These are phyloP conservation scores for Cystobasidium tubakii DNA, from an alignment of 768 basidiomycete genomes.

Conservation along the genomic window DNA sequence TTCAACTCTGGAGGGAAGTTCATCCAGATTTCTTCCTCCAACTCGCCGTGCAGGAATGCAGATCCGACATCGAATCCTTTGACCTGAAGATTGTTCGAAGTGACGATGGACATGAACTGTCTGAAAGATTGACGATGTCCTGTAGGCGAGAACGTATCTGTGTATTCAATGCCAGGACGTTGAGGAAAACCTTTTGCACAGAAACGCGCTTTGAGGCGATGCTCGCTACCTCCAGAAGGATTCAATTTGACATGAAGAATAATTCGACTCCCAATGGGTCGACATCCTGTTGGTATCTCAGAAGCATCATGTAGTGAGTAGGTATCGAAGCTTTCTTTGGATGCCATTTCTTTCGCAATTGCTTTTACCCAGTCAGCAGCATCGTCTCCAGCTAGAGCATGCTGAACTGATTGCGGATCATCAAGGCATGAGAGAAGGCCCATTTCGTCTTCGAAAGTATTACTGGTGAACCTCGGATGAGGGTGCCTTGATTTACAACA, in stretches of 20 bases:
- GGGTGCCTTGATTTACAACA: background rate
- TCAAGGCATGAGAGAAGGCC: background rate
- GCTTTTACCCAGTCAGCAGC: background rate
- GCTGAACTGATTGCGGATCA: background rate
- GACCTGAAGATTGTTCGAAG: background rate
- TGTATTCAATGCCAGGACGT: background rate
- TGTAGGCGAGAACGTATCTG: background rate
- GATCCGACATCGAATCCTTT: background rate
- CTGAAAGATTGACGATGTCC: background rate
- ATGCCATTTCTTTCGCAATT: conserved; percentile 19
- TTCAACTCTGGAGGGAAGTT: conserved; percentile 8
- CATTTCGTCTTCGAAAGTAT: background rate
- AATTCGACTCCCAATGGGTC: background rate
- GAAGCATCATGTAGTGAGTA: background rate
- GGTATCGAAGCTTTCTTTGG: background rate
- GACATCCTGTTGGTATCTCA: background rate
- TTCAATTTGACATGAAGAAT: conserved; percentile 12
- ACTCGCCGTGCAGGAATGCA: background rate
- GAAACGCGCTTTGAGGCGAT: background rate
- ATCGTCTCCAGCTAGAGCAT: background rate
- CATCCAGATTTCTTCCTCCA: conserved; percentile 15
- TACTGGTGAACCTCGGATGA: conserved; percentile 4
- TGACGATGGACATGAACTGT: background rate
- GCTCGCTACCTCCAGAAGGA: background rate
- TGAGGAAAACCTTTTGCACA: background rate